A percentile compares a stretch with the other conserved stretches of the same genome.
Evolutionary conservation across 83 land plant species (phyloP).

Genomic region (Picea engelmannii): DNA sequence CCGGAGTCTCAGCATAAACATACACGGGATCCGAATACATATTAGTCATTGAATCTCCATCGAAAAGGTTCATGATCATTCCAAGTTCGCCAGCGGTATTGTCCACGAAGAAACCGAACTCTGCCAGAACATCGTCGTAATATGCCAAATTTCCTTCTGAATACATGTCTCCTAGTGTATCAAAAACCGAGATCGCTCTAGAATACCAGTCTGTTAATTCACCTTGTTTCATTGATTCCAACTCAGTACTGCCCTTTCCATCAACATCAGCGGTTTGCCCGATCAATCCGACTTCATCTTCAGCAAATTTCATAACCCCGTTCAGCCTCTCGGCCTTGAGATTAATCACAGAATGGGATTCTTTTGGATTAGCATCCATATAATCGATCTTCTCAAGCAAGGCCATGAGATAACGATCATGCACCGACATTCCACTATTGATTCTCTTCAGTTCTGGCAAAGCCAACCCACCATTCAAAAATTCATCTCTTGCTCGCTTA

Average conservation of each 20-base stretch:
- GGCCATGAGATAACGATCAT: background rate
- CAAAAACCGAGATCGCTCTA: background rate
- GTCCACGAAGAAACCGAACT: too few relatives aligned
- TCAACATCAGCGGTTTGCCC: too few relatives aligned
- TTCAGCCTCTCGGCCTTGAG: background rate
- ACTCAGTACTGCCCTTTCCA: background rate
- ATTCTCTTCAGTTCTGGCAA: background rate
- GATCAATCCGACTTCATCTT: background rate
- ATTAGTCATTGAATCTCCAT: background rate
- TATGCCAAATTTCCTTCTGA: background rate
- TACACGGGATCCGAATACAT: too few relatives aligned
- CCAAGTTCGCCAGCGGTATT: background rate
- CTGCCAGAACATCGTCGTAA: slow-evolving; percentile 1
- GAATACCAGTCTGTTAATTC: background rate
- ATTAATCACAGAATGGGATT: background rate
- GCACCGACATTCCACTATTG: background rate
- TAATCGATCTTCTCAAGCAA: background rate
- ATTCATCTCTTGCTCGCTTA: slow-evolving; percentile 6
- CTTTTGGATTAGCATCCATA: background rate
- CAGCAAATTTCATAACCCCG: background rate
- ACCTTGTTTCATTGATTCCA: too few relatives aligned
- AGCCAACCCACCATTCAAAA: background rate
- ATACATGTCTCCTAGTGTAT: background rate
- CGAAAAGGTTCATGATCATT: background rate
- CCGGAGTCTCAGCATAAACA: too few relatives aligned